Evolutionary conservation across 257 asterid species (phyloP), one percentile per base, ranked within the genome.

Genomic region (Capsicum rhomboideum): DNA sequence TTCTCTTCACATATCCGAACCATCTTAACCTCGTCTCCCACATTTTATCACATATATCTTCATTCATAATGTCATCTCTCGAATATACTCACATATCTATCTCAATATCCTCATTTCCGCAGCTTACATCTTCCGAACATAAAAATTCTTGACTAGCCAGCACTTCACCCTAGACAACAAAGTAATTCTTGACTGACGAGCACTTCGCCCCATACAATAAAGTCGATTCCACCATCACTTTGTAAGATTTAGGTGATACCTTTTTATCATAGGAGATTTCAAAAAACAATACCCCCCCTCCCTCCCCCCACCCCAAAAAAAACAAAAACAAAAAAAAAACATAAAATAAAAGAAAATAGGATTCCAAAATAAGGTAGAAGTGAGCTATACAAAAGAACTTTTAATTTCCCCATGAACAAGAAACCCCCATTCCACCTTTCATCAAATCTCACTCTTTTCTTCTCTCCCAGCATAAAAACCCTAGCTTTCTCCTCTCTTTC

Each of bases 361-460:
- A 77, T 0, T 50, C 46, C 61, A 49, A 75, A 75, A 23, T 74
- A 14, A 12, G 37, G 0, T 12, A 44, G 79, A 31, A 72, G 34
- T 44, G 58, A 74, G 59, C 59, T 46, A 42, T 6, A 13, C 23
- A 75, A 46, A 63, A 14, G 26, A 75, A 14, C 81, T 17, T 77
- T 77, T 77, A 8, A 26, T 52, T 77, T 26, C 63, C 42, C 17
- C 63, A 8, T 50, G 40, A 50, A 50, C 82, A 77, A 77, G 82
- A 77, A 77, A 77, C 50, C 63, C 0, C 40, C 40, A 34, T 34
- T 34, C 40, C 82, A 49, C 6, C 63, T 77, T 52, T 50, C 81
- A 50, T 77, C 81, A 50, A 77, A 77, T 77, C 80, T 46, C 40
- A 26, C 18, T 44, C 21, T 64, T 64, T 16, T 67, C 16, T 68